A percentile compares a stretch with the other conserved stretches of the same genome.
Conservation (phyloP, 495 filamentous ascomycete species). For the Tuber brumale region DNA sequence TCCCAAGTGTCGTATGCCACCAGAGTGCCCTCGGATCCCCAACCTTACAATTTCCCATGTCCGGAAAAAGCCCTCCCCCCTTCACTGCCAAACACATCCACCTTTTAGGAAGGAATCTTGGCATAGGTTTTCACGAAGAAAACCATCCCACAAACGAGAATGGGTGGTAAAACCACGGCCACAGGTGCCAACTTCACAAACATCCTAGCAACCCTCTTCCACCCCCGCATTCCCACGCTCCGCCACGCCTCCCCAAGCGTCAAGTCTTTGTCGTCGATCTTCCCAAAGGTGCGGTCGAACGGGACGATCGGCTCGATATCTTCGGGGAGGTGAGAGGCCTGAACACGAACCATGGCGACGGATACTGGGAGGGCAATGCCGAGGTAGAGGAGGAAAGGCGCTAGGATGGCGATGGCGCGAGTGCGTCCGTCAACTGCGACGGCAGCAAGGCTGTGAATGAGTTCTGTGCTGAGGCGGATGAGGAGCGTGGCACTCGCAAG, state of each 20-base stretch:
- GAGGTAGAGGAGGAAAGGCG: slow-evolving; percentile 40
- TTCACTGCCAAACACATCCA: background rate
- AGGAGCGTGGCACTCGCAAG: slow-evolving; percentile 23
- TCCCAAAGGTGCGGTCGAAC: slow-evolving; percentile 64
- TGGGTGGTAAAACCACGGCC: background rate
- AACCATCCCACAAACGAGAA: background rate
- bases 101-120: background rate
- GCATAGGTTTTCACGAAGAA: background rate
- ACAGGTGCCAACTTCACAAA: slow-evolving; percentile 6
- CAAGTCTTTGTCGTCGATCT: slow-evolving; percentile 4
- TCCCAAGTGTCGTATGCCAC: background rate
- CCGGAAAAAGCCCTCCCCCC: background rate
- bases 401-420: slow-evolving; percentile 24
- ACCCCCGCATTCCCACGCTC: slow-evolving; percentile 21
- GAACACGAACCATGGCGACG: slow-evolving; percentile 60
- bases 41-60: background rate
- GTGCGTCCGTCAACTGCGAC: slow-evolving; percentile 30
- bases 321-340: slow-evolving; percentile 64
- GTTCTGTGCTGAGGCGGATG: slow-evolving; percentile 38
- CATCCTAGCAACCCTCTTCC: slow-evolving; percentile 21
- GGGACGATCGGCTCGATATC: slow-evolving; percentile 65
- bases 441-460: background rate
- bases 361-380: slow-evolving; percentile 55
- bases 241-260: slow-evolving; percentile 16
- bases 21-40: background rate